Evolutionary conservation across 352 stramenopile genomes (phyloP), one percentile per base, ranked within the genome.

Genomic region (Phytophthora sp.): DNA sequence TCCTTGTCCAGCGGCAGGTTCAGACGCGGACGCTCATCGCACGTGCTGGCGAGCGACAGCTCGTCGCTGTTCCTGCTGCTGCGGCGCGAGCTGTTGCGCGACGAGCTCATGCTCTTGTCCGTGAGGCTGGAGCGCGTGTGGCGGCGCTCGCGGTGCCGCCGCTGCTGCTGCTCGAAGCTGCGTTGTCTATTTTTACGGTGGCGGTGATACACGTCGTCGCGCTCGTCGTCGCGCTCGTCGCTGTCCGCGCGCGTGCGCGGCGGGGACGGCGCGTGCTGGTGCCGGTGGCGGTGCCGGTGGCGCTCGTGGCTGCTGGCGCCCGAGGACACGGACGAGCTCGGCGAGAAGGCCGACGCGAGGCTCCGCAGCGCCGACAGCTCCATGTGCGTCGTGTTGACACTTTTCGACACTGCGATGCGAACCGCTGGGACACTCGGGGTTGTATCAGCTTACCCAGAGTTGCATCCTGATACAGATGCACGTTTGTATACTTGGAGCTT

Each of bases 1-100:
- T 88, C 73, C 11, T 66, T 69, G 44, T 82, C 74, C 18, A 80
- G 42, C 24, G 79, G 79, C 41, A 85, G 32, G 21, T 87, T 76
- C 24, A 74, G 45, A 30, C 55, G 59, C 48, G 46, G 13, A 5
- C 32, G 52, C 2, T 55, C 48, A n/a, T 68, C 44, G 55, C 53
- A 69, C 24, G 55, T 66, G 43, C 50, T 72, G 24, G 60, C 49
- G 9, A 58, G 55, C 37, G 54, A 74, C 38, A 65, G 17, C 26
- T 68, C 64, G 39, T 74, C 64, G 26, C 64, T 77, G 38, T 64
- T 66, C 5, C 60, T 63, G 28, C 68, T 73, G 52, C 45, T 69
- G 45, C 54, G 62, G 41, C 45, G 58, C 27, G 49, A 68, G 54
- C 69, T 82, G 52, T 8, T 30, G 45, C 54, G 67, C 32, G 48